phyloP scores from a whole-genome alignment of 805 yeast species.

The Pichia heedii region DNA sequence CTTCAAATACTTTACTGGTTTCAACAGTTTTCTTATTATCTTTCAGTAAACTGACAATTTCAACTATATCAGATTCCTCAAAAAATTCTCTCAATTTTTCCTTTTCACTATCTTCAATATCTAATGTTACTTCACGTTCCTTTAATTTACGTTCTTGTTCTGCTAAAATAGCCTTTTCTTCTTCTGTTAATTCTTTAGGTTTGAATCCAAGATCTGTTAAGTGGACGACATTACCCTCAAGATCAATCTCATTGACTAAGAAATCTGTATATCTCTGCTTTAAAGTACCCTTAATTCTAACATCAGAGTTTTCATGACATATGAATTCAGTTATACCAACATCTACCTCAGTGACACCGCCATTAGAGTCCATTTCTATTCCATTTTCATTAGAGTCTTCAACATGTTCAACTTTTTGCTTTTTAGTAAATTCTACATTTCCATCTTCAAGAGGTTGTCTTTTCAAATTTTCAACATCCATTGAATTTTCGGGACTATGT shows the following conservation, averaged over 20 bases:
- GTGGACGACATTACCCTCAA: constrained; percentile 62
- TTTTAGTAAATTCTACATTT: background rate
- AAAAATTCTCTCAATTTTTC: constrained; percentile 41
- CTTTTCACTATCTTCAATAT: constrained; percentile 42
- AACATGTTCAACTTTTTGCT: constrained; percentile 3
- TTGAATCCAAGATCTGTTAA: constrained; percentile 65
- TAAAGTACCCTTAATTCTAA: constrained; percentile 73
- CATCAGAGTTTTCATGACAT: constrained; percentile 11
- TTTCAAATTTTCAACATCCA: background rate
- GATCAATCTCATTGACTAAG: constrained; percentile 79
- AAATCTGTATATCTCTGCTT: constrained; percentile 92
- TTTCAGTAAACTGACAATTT: constrained; percentile 42
- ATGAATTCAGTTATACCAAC: constrained; percentile 77
- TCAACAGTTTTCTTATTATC: constrained; percentile 38
- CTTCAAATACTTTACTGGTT: constrained; percentile 48
- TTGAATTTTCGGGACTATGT: too few species aligned
- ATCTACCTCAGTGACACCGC: constrained; percentile 58
- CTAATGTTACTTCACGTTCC: constrained; percentile 22
- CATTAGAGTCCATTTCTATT: background rate
- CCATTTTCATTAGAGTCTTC: background rate
- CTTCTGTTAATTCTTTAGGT: constrained; percentile 35
- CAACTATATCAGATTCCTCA: constrained; percentile 51
- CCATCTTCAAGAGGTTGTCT: constrained; percentile 2
- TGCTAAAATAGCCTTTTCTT: constrained; percentile 26
- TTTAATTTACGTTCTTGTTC: constrained; percentile 35